Evolutionary conservation across 1,284 basidiomycete genomes (phyloP).

Genomic region (Fistulina hepatica): DNA sequence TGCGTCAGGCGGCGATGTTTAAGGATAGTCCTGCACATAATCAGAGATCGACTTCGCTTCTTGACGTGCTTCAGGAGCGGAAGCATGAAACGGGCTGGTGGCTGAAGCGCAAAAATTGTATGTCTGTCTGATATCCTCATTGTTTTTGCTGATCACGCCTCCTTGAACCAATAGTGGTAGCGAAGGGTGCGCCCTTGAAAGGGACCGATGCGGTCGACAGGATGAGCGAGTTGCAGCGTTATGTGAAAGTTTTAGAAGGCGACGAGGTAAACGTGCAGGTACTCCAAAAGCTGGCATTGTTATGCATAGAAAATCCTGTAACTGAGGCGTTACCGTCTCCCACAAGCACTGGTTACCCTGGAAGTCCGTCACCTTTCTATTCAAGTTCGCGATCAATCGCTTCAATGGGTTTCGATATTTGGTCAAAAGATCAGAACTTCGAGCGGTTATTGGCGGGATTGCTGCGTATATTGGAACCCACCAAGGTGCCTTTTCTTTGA

Average conservation of each 20-base stretch:
- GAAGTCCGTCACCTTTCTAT: slow-evolving; percentile 33
- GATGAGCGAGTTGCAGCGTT: slow-evolving; percentile 38
- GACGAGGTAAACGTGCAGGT: slow-evolving; percentile 37
- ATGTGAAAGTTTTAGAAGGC: slow-evolving; percentile 41
- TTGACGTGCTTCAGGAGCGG: slow-evolving; percentile 52
- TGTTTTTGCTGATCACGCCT: no score
- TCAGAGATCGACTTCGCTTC: slow-evolving; percentile 37
- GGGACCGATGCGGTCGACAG: slow-evolving; percentile 26
- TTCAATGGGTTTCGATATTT: slow-evolving; percentile 44
- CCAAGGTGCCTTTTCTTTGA: slow-evolving; percentile 34
- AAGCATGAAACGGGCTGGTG: slow-evolving; percentile 68
- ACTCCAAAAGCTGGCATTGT: slow-evolving; percentile 49
- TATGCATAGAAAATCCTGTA: slow-evolving; percentile 50
- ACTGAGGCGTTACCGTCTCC: slow-evolving; percentile 33
- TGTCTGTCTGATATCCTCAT: slow-evolving; percentile 20
- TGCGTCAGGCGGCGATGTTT: slow-evolving; percentile 69
- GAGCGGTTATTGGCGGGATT: slow-evolving; percentile 54
- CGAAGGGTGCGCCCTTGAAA: slow-evolving; percentile 34
- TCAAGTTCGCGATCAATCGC: slow-evolving; percentile 33
- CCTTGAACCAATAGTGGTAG: no score
- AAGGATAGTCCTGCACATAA: slow-evolving; percentile 60
- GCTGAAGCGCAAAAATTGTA: slow-evolving; percentile 59
- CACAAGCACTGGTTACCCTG: no score
- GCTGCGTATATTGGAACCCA: slow-evolving; percentile 44
- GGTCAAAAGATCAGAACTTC: slow-evolving; percentile 57